Base-by-base conservation (phyloP, 495 filamentous ascomycete species). In the Hypoxylon perforatum region DNA sequence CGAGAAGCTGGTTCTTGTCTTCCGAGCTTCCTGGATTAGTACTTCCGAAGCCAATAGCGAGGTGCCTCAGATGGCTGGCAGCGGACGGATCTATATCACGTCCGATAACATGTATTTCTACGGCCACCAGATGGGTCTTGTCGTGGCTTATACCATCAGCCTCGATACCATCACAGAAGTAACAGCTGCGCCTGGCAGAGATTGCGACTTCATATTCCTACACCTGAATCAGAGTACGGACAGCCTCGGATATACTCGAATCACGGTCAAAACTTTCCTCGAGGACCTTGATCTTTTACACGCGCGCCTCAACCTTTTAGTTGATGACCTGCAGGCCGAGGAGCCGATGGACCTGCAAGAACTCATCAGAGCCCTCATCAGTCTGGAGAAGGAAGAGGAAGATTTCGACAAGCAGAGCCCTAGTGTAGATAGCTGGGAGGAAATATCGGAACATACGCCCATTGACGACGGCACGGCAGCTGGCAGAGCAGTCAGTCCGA, bases 351-450 rank as follows among this genome's bases (percentile, higher is more conserved):
- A 84, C 21, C 67, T 80, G 18, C 68, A 77, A 2, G 83, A 83
- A 46, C 75, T 85, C n/a, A 78, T 87, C 36, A 54, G 58, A 18
- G 76, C 78, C 25, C 61, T 87, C 45, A 59, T 82, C 45, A 78
- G 70, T 39, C 82, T 96, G 74, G 92, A 94, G 67, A 82, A 79
- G 36, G 88, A 89, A 15, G 77, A 79, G 36, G 88, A 89, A 15
- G 77, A 75, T 15, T 81, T 85, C 36, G 77, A 82, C 18, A 82
- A 80, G 42, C 81, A 86, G 57, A 90, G 86, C 39, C 88, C 91
- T 19, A 94, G 91, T 70, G 83, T 87, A 30, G 93, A 96, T 69
- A 97, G 95, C 78, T 97, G 94, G 94, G 95, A 99, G 71, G 93
- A 97, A 69, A 79, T 94, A 4, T 86, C 87, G 0, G 78, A 85